Conservation (phyloP, 805 yeast species). For the Brettanomyces sp. region DNA sequence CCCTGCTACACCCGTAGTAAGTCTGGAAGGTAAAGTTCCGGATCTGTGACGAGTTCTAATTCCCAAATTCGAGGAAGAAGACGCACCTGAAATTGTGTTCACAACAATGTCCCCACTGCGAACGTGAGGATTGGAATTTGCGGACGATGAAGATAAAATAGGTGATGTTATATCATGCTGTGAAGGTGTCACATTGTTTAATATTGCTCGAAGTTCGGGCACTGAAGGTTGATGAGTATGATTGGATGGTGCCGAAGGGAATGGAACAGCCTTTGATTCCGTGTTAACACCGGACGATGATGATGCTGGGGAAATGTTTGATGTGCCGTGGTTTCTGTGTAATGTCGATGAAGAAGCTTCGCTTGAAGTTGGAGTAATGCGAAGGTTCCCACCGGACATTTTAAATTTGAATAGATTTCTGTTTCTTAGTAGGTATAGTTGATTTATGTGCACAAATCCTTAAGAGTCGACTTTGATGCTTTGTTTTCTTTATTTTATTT, state of each 20-base stretch:
- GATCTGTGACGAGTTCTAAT: conserved; percentile 58
- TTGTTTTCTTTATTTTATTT: too few relatives aligned
- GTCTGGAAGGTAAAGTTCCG: conserved; percentile 68
- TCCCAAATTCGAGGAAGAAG: conserved; percentile 13
- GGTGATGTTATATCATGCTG: background rate
- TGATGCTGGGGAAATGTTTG: too few relatives aligned
- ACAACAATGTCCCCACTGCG: background rate
- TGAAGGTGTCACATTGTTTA: background rate
- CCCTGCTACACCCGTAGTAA: conserved; percentile 16
- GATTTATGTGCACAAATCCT: too few relatives aligned
- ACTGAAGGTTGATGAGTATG: background rate
- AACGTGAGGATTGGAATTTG: background rate
- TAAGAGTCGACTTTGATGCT: too few relatives aligned
- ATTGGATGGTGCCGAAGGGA: background rate
- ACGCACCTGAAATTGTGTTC: background rate
- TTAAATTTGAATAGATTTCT: too few relatives aligned
- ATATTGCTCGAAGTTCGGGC: conserved; percentile 1
- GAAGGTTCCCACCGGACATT: background rate
- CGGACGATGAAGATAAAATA: background rate
- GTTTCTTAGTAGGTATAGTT: too few relatives aligned
- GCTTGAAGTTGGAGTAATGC: conserved; percentile 1
- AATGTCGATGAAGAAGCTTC: background rate
- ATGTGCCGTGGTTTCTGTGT: background rate
- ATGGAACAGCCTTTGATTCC: background rate
- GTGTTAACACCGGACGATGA: too few relatives aligned